Evolutionary conservation across 1,139 yeast species (phyloP).

Genomic region (Sugiyamaella grinbergsii): DNA sequence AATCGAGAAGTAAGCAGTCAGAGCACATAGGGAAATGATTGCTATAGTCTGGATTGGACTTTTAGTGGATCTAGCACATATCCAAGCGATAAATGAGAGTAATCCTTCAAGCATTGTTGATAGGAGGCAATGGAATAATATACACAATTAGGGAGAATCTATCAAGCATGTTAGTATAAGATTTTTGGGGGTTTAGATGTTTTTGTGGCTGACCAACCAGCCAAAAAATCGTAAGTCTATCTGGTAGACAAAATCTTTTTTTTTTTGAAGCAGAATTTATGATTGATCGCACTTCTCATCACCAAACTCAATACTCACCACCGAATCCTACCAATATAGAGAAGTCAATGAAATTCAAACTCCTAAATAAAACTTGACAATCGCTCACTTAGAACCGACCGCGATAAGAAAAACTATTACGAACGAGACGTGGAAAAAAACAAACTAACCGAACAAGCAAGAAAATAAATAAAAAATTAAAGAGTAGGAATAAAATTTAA

Average conservation of each 20-base stretch:
- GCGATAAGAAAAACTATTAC: neutral
- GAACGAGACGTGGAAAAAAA: no score
- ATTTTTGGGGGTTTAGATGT: no score
- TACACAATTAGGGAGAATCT: constrained; percentile 5
- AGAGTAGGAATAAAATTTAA: no score
- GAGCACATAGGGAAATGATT: constrained; percentile 70
- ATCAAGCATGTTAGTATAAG: neutral
- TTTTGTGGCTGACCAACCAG: no score
- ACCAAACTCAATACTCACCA: constrained; percentile 3
- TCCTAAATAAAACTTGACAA: no score
- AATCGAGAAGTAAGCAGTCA: constrained; percentile 77
- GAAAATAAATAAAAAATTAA: no score
- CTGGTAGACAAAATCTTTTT: no score
- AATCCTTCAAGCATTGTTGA: constrained; percentile 15
- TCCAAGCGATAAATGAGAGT: constrained; percentile 27
- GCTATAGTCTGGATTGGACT: constrained; percentile 90
- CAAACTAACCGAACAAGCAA: no score
- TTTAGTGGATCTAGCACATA: constrained; percentile 71
- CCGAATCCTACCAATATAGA: constrained; percentile 1
- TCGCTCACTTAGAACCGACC: neutral
- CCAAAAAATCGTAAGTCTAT: no score
- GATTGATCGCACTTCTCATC: neutral
- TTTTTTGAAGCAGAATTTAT: neutral
- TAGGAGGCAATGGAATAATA: constrained; percentile 3
- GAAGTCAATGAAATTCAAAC: neutral